Conservation (phyloP, 371 early-diverging fungal species). For the Sporodiniella umbellata region DNA sequence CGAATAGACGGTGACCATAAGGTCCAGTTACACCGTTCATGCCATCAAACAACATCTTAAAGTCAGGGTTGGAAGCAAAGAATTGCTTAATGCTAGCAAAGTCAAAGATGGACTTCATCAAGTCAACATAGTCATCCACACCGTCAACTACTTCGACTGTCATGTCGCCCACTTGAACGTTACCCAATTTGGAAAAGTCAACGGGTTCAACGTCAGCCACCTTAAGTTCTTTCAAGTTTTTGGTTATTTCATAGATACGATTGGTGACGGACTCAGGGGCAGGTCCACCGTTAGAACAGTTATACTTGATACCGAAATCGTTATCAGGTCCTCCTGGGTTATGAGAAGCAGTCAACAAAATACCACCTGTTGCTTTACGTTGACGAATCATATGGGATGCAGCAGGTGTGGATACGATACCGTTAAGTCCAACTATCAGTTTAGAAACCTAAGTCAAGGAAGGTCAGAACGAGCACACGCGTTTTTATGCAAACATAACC, state of each 20-base stretch:
- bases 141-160: constrained; percentile 88
- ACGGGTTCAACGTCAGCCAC: constrained; percentile 71
- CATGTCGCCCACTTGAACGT: constrained; percentile 53
- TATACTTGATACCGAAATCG: constrained; percentile 98
- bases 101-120: constrained; percentile 91
- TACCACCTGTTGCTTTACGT: constrained; percentile 86
- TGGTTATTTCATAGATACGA: constrained; percentile 79
- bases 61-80: constrained; percentile 65
- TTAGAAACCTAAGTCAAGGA: constrained; percentile 61
- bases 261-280: constrained; percentile 95
- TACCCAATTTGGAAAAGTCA: constrained; percentile 74
- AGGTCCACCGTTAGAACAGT: constrained; percentile 93
- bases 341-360: constrained; percentile 95
- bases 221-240: constrained; percentile 65
- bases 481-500: background rate
- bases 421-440: constrained; percentile 89
- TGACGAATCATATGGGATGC: constrained; percentile 92
- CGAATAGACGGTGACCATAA: constrained; percentile 83
- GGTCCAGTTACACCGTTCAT: constrained; percentile 98
- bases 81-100: constrained; percentile 79
- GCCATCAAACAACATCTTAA: constrained; percentile 90
- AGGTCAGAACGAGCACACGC: background rate
- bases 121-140: constrained; percentile 81
- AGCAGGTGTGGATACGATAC: constrained; percentile 97
- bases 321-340: constrained; percentile 97